phyloP scores from a whole-genome alignment of 2,329 filamentous ascomycete genomes.

The Cordyceps fumosorosea region DNA sequence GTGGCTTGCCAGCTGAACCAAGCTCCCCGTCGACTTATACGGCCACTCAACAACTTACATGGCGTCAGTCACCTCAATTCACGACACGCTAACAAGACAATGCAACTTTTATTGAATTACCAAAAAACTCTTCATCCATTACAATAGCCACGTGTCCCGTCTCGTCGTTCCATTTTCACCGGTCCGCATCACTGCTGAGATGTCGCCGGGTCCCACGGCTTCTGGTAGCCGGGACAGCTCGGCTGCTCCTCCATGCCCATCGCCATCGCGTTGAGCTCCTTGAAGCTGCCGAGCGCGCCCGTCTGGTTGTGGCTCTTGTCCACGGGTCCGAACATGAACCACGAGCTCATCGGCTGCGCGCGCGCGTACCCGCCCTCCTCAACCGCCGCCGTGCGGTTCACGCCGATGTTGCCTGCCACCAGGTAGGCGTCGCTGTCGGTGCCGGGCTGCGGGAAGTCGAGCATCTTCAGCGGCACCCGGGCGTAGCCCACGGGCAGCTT shows the following conservation, averaged over 20 bases:
- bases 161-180: neutral
- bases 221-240: neutral
- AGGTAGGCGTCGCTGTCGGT: conserved; percentile 27
- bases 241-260: conserved; percentile 1
- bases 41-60: neutral
- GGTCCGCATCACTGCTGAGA: neutral
- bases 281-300: conserved; percentile 17
- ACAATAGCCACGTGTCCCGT: neutral
- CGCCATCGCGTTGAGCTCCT: conserved; percentile 16
- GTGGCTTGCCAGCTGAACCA: neutral
- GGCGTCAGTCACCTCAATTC: neutral
- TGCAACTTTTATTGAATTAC: neutral
- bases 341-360: conserved; percentile 31
- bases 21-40: neutral
- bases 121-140: neutral
- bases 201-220: neutral
- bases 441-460: conserved; percentile 23
- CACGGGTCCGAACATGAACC: conserved; percentile 35
- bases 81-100: neutral
- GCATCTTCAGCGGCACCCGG: conserved; percentile 32
- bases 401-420: conserved; percentile 32
- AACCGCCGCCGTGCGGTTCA: conserved; percentile 21
- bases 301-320: conserved; percentile 19
- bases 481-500: conserved; percentile 33
- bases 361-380: conserved; percentile 20